These are phyloP conservation scores for Calonectria montana DNA, from an alignment of 2,329 filamentous ascomycete genomes.

Conservation along the genomic window DNA sequence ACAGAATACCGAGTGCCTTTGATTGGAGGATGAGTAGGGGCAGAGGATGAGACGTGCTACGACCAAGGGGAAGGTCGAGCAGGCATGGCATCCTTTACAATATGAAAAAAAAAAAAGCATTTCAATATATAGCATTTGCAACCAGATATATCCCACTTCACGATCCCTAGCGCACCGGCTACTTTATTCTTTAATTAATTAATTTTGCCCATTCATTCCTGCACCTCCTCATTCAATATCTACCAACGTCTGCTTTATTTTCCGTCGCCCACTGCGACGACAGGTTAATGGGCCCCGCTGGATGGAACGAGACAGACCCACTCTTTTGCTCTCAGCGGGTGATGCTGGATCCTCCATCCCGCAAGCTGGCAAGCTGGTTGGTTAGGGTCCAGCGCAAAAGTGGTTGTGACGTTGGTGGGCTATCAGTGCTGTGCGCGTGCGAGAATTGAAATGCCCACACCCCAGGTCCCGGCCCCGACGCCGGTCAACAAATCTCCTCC, in stretches of 20 bases:
- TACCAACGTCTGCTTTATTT: background rate
- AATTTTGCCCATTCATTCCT: background rate
- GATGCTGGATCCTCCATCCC: background rate
- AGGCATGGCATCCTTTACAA: background rate
- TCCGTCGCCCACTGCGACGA: background rate
- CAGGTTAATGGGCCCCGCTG: background rate
- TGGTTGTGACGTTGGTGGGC: constrained; percentile 33
- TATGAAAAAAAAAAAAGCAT: background rate
- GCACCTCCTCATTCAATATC: background rate
- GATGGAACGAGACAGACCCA: constrained; percentile 15
- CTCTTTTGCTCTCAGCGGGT: background rate
- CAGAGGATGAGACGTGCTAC: background rate
- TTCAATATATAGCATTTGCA: background rate
- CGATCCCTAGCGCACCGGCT: background rate
- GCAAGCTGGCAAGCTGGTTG: background rate
- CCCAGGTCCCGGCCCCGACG: constrained; percentile 35
- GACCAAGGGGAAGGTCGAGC: background rate
- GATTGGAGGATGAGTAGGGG: background rate
- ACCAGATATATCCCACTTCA: background rate
- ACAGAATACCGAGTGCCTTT: background rate
- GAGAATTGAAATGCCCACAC: constrained; percentile 34
- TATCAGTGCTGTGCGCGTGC: constrained; percentile 20
- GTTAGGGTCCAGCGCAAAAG: background rate
- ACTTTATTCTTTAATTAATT: background rate
- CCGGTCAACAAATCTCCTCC: constrained; percentile 34